Evolutionary conservation across 805 yeast species (phyloP).

Genomic region (Ogataea thermomethanolica): DNA sequence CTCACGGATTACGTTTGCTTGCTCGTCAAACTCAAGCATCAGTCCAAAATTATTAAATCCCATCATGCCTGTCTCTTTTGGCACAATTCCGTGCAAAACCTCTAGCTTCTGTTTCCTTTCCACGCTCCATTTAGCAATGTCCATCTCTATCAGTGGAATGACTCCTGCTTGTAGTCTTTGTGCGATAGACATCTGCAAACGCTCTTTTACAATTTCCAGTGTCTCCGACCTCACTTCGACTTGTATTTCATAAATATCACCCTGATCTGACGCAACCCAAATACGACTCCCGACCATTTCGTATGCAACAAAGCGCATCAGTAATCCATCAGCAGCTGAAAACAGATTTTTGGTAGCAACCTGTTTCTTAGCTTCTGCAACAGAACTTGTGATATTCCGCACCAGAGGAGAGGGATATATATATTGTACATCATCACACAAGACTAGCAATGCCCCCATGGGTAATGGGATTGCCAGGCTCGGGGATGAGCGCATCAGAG

Average conservation of each 20-base stretch:
- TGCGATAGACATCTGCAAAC: conserved; percentile 13
- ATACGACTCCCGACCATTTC: conserved; percentile 1
- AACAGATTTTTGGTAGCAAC: conserved; percentile 5
- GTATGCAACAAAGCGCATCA: conserved; percentile 10
- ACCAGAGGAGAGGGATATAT: conserved; percentile 16
- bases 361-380: conserved; percentile 5
- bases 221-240: conserved; percentile 2
- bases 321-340: conserved; percentile 13
- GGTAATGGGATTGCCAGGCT: conserved; percentile 15
- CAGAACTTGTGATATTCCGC: conserved; percentile 1
- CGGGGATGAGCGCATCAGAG: conserved; percentile 17
- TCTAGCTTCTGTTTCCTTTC: conserved; percentile 1
- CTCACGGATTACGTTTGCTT: background rate
- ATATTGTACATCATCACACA: conserved; percentile 20
- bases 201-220: conserved; percentile 4
- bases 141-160: conserved; percentile 5
- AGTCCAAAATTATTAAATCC: conserved; percentile 8
- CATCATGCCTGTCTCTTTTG: background rate
- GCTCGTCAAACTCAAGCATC: background rate
- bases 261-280: conserved; percentile 9
- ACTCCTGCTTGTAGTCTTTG: conserved; percentile 3
- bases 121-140: conserved; percentile 10
- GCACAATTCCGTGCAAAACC: conserved; percentile 3
- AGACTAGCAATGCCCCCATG: conserved; percentile 14
- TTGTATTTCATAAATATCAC: conserved; percentile 6